A percentile compares a stretch with the other conserved stretches of the same genome.
Conservation (phyloP, 768 basidiomycete species). For the Suillus ampliporus region DNA sequence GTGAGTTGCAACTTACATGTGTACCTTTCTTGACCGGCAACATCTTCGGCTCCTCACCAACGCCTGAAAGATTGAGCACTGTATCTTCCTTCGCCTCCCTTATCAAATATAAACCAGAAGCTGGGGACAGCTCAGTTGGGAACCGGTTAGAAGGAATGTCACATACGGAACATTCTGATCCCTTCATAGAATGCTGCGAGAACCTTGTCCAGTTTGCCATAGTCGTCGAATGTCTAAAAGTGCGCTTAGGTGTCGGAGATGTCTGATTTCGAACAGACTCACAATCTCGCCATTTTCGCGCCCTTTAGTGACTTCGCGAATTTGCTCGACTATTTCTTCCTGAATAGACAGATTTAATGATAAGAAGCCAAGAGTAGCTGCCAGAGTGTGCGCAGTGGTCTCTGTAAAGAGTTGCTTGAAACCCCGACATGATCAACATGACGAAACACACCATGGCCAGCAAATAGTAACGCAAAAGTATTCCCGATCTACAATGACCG, state of each 20-base stretch:
- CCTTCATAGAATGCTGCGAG: slow-evolving; percentile 39
- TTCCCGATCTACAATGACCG: slow-evolving; percentile 54
- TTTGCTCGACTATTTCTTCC: slow-evolving; percentile 38
- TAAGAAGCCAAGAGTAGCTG: slow-evolving; percentile 39
- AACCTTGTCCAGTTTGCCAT: slow-evolving; percentile 35
- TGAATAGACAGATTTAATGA: slow-evolving; percentile 36
- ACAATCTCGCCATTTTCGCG: slow-evolving; percentile 24
- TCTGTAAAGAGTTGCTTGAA: slow-evolving; percentile 23
- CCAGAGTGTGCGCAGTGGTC: slow-evolving; percentile 39
- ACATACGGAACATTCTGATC: slow-evolving; percentile 40
- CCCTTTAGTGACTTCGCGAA: slow-evolving; percentile 30
- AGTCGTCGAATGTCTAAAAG: slow-evolving; percentile 29
- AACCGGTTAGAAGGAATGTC: not conserved
- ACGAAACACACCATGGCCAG: slow-evolving; percentile 56
- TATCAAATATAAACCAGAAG: slow-evolving; percentile 35
- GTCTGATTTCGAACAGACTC: not conserved
- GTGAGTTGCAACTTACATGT: slow-evolving; percentile 15
- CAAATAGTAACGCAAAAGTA: slow-evolving; percentile 56
- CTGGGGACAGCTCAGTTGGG: slow-evolving; percentile 18
- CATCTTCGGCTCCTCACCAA: slow-evolving; percentile 19
- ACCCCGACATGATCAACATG: not conserved
- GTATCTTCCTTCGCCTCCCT: slow-evolving; percentile 37
- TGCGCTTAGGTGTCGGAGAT: not conserved
- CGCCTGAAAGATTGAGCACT: slow-evolving; percentile 23
- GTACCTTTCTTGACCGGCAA: slow-evolving; percentile 31